These are phyloP conservation scores for Podosphaera fusca DNA, from an alignment of 2,329 filamentous ascomycete genomes.

Conservation along the genomic window DNA sequence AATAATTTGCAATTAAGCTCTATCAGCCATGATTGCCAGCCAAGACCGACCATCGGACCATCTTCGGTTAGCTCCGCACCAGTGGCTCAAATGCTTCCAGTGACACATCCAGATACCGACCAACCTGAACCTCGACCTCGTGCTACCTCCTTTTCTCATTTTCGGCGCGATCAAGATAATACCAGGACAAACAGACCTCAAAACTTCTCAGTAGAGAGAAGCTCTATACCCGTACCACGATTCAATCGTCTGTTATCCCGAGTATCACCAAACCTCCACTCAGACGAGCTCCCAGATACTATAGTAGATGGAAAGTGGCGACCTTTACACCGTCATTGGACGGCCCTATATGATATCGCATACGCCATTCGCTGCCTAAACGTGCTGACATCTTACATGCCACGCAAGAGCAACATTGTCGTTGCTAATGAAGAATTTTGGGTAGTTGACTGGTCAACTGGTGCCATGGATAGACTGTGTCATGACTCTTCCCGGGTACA, in stretches of 20 bases:
- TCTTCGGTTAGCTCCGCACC: no score
- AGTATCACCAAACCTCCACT: neutral
- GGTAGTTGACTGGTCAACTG: conserved; percentile 35
- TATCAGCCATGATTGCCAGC: no score
- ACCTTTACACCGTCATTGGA: conserved; percentile 28
- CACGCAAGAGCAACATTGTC: conserved; percentile 33
- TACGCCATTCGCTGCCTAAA: conserved; percentile 37
- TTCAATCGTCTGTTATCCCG: neutral
- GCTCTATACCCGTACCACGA: neutral
- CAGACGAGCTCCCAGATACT: conserved; percentile 8
- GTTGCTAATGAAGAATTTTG: conserved; percentile 33
- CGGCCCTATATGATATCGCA: conserved; percentile 30
- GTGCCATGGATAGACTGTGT: conserved; percentile 9
- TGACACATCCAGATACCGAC: no score
- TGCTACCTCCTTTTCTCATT: no score
- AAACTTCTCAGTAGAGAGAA: neutral
- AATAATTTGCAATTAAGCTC: neutral
- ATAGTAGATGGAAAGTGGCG: conserved; percentile 27
- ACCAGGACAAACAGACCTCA: no score
- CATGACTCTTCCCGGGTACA: neutral
- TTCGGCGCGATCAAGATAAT: no score
- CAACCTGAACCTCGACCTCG: no score
- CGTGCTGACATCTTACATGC: conserved; percentile 31
- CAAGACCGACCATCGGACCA: no score
- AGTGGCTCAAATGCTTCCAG: no score